Conservation (phyloP, 1,284 basidiomycete species). For the Austroboletus novae-zelandiae region DNA sequence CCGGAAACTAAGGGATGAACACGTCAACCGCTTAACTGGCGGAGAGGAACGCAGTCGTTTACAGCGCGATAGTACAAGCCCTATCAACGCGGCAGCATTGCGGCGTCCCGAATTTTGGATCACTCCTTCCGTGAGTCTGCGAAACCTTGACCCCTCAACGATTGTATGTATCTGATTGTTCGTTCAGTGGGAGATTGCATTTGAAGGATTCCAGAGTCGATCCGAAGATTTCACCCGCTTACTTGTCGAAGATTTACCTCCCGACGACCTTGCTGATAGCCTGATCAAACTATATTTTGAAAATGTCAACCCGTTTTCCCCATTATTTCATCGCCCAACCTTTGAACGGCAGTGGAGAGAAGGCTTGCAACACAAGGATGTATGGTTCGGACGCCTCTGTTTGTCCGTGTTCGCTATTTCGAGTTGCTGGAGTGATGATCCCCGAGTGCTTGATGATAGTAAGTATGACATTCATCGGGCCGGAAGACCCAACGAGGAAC, state of each 20-base stretch:
- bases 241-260: conserved; percentile 51
- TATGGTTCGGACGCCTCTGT: conserved; percentile 60
- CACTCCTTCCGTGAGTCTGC: conserved; percentile 34
- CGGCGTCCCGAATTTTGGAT: conserved; percentile 36
- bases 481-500: conserved; percentile 22
- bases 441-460: conserved; percentile 51
- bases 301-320: conserved; percentile 53
- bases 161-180: conserved; percentile 5
- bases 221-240: conserved; percentile 35
- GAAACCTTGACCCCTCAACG: background rate
- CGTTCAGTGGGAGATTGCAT: conserved; percentile 57
- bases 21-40: conserved; percentile 32
- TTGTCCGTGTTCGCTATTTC: conserved; percentile 69
- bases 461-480: conserved; percentile 21
- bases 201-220: conserved; percentile 46
- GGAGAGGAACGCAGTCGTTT: conserved; percentile 15
- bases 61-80: conserved; percentile 21
- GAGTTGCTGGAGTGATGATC: conserved; percentile 66
- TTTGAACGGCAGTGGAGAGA: conserved; percentile 62
- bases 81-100: conserved; percentile 21
- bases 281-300: conserved; percentile 70
- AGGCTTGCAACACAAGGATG: conserved; percentile 49
- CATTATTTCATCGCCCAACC: conserved; percentile 66
- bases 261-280: conserved; percentile 49
- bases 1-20: conserved; percentile 50